Conservation (phyloP, 2,329 filamentous ascomycete genomes). For the Scolecobasidium constrictum region DNA sequence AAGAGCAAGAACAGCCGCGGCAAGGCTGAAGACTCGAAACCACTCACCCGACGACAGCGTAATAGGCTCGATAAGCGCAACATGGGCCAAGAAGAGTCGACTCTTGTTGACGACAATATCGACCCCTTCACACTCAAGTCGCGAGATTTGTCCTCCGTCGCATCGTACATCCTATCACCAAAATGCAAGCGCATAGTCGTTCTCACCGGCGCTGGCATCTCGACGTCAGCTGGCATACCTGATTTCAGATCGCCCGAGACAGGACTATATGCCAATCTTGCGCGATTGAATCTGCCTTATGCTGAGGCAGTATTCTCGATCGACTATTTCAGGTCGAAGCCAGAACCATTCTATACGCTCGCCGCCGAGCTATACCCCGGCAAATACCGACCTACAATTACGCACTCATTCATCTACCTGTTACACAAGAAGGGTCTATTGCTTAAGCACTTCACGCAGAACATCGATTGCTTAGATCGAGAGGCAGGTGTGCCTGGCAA, state of each 20-base stretch:
- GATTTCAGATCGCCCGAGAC: constrained; percentile 92
- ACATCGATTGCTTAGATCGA: constrained; percentile 92
- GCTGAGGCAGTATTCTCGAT: constrained; percentile 95
- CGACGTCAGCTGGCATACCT: constrained; percentile 63
- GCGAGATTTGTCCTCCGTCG: constrained; percentile 62
- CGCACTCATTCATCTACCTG: constrained; percentile 79
- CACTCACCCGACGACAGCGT: constrained; percentile 14
- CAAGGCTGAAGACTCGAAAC: background rate
- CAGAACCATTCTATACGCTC: constrained; percentile 82
- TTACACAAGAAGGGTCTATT: constrained; percentile 70
- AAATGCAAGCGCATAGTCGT: constrained; percentile 64
- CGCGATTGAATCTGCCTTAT: constrained; percentile 72
- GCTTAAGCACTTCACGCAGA: constrained; percentile 87
- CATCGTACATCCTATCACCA: constrained; percentile 67
- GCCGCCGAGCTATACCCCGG: constrained; percentile 89
- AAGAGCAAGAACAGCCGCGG: background rate
- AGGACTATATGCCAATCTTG: constrained; percentile 86
- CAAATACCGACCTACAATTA: constrained; percentile 76
- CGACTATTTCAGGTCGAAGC: constrained; percentile 72
- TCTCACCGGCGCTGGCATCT: constrained; percentile 78
- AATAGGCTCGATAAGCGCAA: constrained; percentile 12
- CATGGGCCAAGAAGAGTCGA: constrained; percentile 86
- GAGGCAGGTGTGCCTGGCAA: constrained; percentile 72
- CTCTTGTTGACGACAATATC: constrained; percentile 51
- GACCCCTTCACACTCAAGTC: constrained; percentile 54